These are phyloP conservation scores for Paecilomyces fulvus DNA, from an alignment of 2,329 filamentous ascomycete genomes.

Conservation along the genomic window DNA sequence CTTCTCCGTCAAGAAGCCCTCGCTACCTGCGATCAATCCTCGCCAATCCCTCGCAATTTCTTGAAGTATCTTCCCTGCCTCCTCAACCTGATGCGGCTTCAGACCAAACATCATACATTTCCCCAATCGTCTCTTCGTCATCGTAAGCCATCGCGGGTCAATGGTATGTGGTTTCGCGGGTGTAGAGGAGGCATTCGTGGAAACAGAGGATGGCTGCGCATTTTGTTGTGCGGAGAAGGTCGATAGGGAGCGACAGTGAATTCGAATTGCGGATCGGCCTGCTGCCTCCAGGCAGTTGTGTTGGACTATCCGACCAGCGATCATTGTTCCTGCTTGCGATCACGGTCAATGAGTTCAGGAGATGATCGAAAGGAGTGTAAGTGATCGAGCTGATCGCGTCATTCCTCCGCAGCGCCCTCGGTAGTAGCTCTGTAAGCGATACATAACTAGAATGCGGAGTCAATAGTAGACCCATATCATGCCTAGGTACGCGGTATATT, in stretches of 20 bases:
- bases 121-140: constrained; percentile 59
- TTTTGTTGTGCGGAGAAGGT: constrained; percentile 11
- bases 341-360: background rate
- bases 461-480: constrained; percentile 14
- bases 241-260: constrained; percentile 26
- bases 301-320: background rate
- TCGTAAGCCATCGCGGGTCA: constrained; percentile 59
- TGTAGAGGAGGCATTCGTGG: constrained; percentile 7
- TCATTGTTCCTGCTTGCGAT: background rate
- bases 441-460: background rate
- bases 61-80: constrained; percentile 52
- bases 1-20: constrained; percentile 62
- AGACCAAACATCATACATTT: constrained; percentile 70
- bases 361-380: background rate
- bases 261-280: constrained; percentile 29
- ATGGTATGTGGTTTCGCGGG: constrained; percentile 20
- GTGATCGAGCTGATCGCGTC: background rate
- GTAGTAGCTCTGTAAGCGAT: background rate
- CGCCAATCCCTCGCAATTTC: constrained; percentile 61
- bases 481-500: no score
- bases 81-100: constrained; percentile 46
- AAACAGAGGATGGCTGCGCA: constrained; percentile 28
- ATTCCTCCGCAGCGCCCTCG: background rate
- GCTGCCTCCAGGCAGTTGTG: background rate
- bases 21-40: constrained; percentile 60